These are phyloP conservation scores for Ustanciosporium gigantosporum DNA, from an alignment of 1,284 basidiomycete genomes.

Conservation along the genomic window DNA sequence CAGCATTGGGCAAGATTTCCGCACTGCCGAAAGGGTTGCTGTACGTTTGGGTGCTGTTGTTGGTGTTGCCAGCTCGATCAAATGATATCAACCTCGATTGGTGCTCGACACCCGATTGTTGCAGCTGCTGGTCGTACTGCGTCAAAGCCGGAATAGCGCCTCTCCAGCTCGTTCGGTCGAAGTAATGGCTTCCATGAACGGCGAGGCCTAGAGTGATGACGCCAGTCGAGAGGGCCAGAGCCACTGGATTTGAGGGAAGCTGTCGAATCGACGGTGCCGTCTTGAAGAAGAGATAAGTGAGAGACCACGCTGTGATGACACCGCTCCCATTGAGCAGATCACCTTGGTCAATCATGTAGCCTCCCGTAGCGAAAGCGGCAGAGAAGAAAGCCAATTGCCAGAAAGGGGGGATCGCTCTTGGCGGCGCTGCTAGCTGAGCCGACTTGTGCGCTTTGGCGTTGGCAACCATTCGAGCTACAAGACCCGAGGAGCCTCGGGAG, in stretches of 20 bases:
- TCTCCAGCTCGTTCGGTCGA: slow-evolving; percentile 51
- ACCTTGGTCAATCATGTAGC: slow-evolving; percentile 55
- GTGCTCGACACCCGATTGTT: no score
- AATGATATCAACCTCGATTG: no score
- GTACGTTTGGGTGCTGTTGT: no score
- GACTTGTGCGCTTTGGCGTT: slow-evolving; percentile 9
- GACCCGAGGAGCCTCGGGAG: slow-evolving; percentile 1
- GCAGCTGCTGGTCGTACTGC: neutral
- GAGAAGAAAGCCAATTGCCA: slow-evolving; percentile 53
- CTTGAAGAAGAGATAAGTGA: slow-evolving; percentile 52
- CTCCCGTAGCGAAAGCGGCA: slow-evolving; percentile 44
- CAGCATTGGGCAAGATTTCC: no score
- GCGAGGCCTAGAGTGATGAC: slow-evolving; percentile 37
- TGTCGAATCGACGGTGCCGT: slow-evolving; percentile 25
- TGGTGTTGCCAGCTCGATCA: no score
- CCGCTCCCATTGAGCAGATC: slow-evolving; percentile 54
- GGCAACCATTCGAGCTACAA: slow-evolving; percentile 26
- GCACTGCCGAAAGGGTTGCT: no score
- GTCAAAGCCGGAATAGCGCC: slow-evolving; percentile 41
- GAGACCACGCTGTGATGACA: slow-evolving; percentile 48
- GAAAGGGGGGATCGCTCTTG: slow-evolving; percentile 45
- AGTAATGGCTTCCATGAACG: slow-evolving; percentile 52
- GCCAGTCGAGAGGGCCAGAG: slow-evolving; percentile 15
- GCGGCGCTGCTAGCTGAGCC: slow-evolving; percentile 3
- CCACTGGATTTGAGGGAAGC: slow-evolving; percentile 26